Evolutionary conservation across 2,329 filamentous ascomycete species (phyloP).

Genomic region (Paracoccidioides lutzii): DNA sequence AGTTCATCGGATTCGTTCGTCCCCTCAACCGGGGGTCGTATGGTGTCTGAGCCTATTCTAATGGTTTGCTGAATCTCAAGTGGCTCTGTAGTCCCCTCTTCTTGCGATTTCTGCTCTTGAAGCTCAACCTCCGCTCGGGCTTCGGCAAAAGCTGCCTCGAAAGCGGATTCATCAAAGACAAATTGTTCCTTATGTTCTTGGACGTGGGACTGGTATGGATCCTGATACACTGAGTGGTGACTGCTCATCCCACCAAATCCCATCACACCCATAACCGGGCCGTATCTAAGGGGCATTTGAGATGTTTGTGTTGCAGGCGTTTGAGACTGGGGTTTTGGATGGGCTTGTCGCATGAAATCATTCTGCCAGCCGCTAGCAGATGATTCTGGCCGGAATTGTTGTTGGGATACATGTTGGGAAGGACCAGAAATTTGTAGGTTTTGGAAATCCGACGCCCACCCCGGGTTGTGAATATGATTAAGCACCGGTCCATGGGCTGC

Average conservation of each 20-base stretch:
- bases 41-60: slow-evolving; percentile 33
- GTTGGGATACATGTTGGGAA: slow-evolving; percentile 34
- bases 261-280: neutral
- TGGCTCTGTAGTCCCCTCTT: slow-evolving; percentile 10
- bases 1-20: slow-evolving; percentile 51
- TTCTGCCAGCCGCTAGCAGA: slow-evolving; percentile 43
- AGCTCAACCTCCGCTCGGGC: slow-evolving; percentile 27
- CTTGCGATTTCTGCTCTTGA: slow-evolving; percentile 13
- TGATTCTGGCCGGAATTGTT: slow-evolving; percentile 32
- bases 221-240: neutral
- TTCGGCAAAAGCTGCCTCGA: slow-evolving; percentile 34
- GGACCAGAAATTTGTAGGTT: slow-evolving; percentile 29
- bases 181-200: slow-evolving; percentile 23
- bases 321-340: slow-evolving; percentile 15
- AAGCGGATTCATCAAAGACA: slow-evolving; percentile 33
- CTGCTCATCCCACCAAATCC: neutral
- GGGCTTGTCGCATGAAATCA: slow-evolving; percentile 41
- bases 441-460: slow-evolving; percentile 38
- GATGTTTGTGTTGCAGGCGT: slow-evolving; percentile 15
- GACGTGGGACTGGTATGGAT: slow-evolving; percentile 9
- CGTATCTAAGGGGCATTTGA: slow-evolving; percentile 9
- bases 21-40: slow-evolving; percentile 23
- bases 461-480: slow-evolving; percentile 14
- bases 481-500: slow-evolving; percentile 10
- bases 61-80: slow-evolving; percentile 15